Base-by-base conservation (phyloP, 2,329 filamentous ascomycete species). In the Aspergillus pseudoviridinutans region DNA sequence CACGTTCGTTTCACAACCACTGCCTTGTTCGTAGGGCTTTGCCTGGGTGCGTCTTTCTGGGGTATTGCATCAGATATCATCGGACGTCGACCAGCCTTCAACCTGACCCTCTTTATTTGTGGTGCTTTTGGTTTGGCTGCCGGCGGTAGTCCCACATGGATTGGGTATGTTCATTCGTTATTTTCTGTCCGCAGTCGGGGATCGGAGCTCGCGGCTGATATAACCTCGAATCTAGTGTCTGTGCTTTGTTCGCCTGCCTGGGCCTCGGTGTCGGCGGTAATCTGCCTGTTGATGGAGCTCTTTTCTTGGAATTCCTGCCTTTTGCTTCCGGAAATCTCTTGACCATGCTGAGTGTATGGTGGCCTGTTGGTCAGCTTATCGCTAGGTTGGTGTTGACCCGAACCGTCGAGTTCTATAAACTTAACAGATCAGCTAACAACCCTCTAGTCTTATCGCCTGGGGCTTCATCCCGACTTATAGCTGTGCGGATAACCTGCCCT, bases 281-380 rank as follows among this genome's bases (percentile, higher is more conserved):
- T 67, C 76, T 92, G 24, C 88, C 88, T 1, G 88, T 93, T 1
- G 90, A 93, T 69, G 89, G 89, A 41, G 88, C 90, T 0, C 78
- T 94, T 2, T 94, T 95, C 71, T 80, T 95, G 41, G 91, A 96
- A 68, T 93, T 93, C 63, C 76, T 95, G 0, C 91, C 91, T 0
- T 87, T 88, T 57, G 84, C 87, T 0, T 88, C 85, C n/a, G 86
- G 85, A 61, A 85, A 86, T 32, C 81, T 94, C 14, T 78, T 94
- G 29, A 94, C 90, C 0, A 79, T 93, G 50, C 79, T 95, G n/a
- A 91, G 89, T 6, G 84, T 92, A 7, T 94, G 90, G 88, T 96
- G 91, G 90, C 89, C 91, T 0, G 76, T 95, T 20, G 91, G 91
- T 5, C 90, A 94, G 68, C 80, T 95, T 7, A 82, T 88, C 56